These are phyloP conservation scores for Capsella bursapastoris DNA, from an alignment of 345 rosid species.

Conservation along the genomic window DNA sequence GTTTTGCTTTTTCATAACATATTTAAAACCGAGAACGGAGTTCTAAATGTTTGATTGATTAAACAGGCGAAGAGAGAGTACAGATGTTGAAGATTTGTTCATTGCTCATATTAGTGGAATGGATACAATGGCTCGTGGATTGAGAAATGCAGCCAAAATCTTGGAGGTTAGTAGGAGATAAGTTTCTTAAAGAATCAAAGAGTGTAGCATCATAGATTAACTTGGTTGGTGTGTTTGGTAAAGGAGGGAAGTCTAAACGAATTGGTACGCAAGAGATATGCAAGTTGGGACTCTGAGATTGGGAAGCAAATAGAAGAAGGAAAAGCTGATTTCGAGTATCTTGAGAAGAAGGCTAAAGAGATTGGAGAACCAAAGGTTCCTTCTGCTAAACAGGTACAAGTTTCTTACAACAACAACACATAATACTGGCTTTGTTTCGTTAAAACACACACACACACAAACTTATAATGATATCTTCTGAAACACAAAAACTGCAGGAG, in stretches of 20 bases:
- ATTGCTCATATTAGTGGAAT: constrained; percentile 85
- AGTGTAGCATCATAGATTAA: constrained; percentile 4
- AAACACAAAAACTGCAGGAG: constrained; percentile 59
- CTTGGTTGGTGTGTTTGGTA: constrained; percentile 18
- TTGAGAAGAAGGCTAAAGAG: constrained; percentile 85
- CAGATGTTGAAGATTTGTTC: constrained; percentile 92
- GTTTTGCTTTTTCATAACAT: not conserved
- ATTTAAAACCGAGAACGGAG: not conserved
- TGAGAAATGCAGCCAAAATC: constrained; percentile 79
- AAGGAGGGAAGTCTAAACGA: constrained; percentile 76
- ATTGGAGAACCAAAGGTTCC: constrained; percentile 90
- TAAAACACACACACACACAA: not conserved
- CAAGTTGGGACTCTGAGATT: constrained; percentile 73
- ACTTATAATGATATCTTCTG: constrained; percentile 7
- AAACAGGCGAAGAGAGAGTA: constrained; percentile 91
- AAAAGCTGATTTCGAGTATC: constrained; percentile 77
- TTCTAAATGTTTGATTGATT: constrained; percentile 1
- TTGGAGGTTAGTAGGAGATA: constrained; percentile 58
- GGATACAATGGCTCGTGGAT: constrained; percentile 95
- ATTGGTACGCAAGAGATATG: constrained; percentile 70
- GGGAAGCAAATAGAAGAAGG: constrained; percentile 83
- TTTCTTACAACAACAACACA: not conserved
- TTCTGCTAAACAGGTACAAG: constrained; percentile 90
- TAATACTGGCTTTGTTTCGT: not conserved
- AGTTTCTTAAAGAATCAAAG: not conserved